Evolutionary conservation across 805 yeast genomes (phyloP).

Genomic region (Cyberlindnera nakhonratchasimensis): DNA sequence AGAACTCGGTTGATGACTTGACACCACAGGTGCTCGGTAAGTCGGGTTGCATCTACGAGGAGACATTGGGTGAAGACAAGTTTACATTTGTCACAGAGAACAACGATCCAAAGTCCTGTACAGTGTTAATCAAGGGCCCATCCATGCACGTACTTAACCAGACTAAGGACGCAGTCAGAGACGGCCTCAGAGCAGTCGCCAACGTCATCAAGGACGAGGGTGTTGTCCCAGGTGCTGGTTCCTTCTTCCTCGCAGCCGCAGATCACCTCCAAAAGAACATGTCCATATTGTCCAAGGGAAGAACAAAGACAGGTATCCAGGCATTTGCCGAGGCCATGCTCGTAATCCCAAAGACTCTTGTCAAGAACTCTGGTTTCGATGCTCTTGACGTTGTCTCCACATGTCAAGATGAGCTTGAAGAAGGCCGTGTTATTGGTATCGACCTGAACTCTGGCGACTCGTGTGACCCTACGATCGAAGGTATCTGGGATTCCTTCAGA

Average conservation of each 20-base stretch:
- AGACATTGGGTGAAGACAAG: slow-evolving; percentile 94
- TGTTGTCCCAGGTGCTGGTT: slow-evolving; percentile 96
- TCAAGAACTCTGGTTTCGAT: slow-evolving; percentile 91
- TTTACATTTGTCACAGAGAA: slow-evolving; percentile 93
- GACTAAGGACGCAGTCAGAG: slow-evolving; percentile 95
- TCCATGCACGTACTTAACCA: slow-evolving; percentile 85
- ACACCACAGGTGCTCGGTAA: slow-evolving; percentile 75
- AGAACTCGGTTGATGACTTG: slow-evolving; percentile 93
- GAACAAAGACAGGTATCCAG: slow-evolving; percentile 82
- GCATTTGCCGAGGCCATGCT: slow-evolving; percentile 93
- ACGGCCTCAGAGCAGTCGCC: slow-evolving; percentile 92
- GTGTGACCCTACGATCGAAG: slow-evolving; percentile 90
- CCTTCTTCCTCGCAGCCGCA: slow-evolving; percentile 83
- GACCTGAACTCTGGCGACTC: slow-evolving; percentile 92
- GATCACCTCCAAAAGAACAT: slow-evolving; percentile 54
- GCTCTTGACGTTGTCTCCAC: slow-evolving; percentile 82
- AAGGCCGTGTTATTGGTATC: slow-evolving; percentile 83
- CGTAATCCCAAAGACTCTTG: slow-evolving; percentile 88
- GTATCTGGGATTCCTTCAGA: slow-evolving; percentile 94
- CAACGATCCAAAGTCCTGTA: slow-evolving; percentile 84
- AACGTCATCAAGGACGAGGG: slow-evolving; percentile 83
- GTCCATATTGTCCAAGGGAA: slow-evolving; percentile 68
- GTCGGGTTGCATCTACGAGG: slow-evolving; percentile 89
- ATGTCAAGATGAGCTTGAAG: slow-evolving; percentile 84
- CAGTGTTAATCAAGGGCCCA: slow-evolving; percentile 91